Evolutionary conservation across 805 yeast genomes (phyloP), one percentile per base, ranked within the genome.

Genomic region (Ogataea degrootiae): DNA sequence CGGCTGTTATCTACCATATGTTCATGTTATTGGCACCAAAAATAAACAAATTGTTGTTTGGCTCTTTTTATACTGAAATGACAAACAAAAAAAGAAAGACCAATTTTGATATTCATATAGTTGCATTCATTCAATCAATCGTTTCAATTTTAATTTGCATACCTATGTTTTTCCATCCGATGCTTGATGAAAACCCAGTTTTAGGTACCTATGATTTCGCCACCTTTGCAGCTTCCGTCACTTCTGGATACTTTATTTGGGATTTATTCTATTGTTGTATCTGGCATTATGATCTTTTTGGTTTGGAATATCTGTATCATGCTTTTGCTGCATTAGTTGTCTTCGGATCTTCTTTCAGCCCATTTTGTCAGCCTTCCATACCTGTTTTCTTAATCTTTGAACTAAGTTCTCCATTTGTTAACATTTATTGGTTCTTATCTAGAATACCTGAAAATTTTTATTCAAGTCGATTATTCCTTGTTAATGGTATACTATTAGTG

Each of bases 361-460:
- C 97, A 3, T 87, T 82, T 65, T 79, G 88, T 61, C 81, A 84
- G 66, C 85, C 90, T 43, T 85, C 86, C 80, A 77, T 87, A 26
- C 92, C 96, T 1, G 80, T 83, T 19, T 94, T 91, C 63, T 73
- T 94, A 57, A 63, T 87, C 43, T 94, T 86, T 66, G 99, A 94
- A 68, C 75, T 87, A 37, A 85, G 96, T 41, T 87, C 97, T 2
- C 98, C 98, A 8, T 94, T 94, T 68, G 96, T 94, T 52, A 95
- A 94, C 67, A 65, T 87, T 62, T 88, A 94, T 66, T 94, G 97
- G 97, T 91, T 85, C 66, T 82, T 89, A 34, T 76, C 85, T 33
- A 83, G 87, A 57, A 71, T 90, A 16, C 94, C 96, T 1, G 74
- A 74, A 1, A 87, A 85, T 4, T 66, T 80, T 4, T 73, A 88